These are phyloP conservation scores for Cotoneaster glaucophyllus DNA, from an alignment of 306 rosid species.

Conservation along the genomic window DNA sequence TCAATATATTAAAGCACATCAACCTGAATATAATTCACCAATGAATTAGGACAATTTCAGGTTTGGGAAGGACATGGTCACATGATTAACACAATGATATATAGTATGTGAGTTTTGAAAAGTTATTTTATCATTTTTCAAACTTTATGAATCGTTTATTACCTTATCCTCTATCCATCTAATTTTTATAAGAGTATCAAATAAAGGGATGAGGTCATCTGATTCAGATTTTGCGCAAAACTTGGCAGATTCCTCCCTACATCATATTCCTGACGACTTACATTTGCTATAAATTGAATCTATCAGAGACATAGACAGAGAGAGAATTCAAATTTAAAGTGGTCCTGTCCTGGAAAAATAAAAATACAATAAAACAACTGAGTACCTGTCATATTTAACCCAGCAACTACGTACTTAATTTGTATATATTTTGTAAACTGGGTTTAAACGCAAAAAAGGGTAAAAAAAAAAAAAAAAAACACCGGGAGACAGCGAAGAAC, in stretches of 20 bases:
- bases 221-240: constrained; percentile 57
- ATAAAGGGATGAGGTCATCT: constrained; percentile 36
- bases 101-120: background rate
- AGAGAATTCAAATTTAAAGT: constrained; percentile 48
- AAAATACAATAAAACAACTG: constrained; percentile 9
- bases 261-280: constrained; percentile 63
- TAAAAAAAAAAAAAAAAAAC: too few relatives aligned
- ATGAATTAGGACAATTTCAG: constrained; percentile 8
- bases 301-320: constrained; percentile 1
- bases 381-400: constrained; percentile 24
- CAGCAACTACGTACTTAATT: background rate
- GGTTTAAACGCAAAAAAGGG: too few relatives aligned
- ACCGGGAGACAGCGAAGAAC: too few relatives aligned
- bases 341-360: constrained; percentile 27
- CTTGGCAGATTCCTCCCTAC: constrained; percentile 63
- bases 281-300: constrained; percentile 37
- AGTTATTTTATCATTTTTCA: background rate
- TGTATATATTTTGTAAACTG: background rate
- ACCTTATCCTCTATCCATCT: background rate
- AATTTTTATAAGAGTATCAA: background rate
- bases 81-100: constrained; percentile 9
- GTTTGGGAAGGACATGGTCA: constrained; percentile 20
- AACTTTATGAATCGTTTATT: background rate
- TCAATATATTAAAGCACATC: background rate
- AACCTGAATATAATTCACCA: background rate